A percentile compares a stretch with the other conserved stretches of the same genome.
Evolutionary conservation across 768 basidiomycete species (phyloP).

Genomic region (Lentinula sp.): DNA sequence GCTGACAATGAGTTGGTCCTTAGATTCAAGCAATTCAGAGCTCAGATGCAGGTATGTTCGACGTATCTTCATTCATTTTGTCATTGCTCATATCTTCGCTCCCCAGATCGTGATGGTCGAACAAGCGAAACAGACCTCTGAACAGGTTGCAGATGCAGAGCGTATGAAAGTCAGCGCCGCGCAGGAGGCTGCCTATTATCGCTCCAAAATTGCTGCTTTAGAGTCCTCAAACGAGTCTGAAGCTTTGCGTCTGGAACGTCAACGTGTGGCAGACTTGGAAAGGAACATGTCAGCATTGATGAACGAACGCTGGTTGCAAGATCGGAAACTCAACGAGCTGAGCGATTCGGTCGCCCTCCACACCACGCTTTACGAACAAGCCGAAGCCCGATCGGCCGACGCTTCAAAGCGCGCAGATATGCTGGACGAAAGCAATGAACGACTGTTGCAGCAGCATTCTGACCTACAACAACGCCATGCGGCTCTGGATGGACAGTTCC

Average conservation of each 20-base stretch:
- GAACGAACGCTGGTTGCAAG: conserved; percentile 57
- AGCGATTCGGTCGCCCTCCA: conserved; percentile 70
- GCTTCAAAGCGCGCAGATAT: conserved; percentile 70
- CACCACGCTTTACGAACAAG: conserved; percentile 70
- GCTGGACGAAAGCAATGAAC: conserved; percentile 63
- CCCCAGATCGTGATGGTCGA: conserved; percentile 61
- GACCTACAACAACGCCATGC: conserved; percentile 64
- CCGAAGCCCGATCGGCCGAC: conserved; percentile 72
- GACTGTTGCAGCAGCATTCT: conserved; percentile 55
- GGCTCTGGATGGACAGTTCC: conserved; percentile 53
- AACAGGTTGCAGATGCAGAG: conserved; percentile 75
- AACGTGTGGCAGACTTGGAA: conserved; percentile 73
- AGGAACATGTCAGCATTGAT: conserved; percentile 55
- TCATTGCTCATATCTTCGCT: conserved; percentile 4
- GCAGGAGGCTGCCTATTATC: conserved; percentile 94
- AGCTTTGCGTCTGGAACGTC: conserved; percentile 64
- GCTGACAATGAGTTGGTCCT: conserved; percentile 67
- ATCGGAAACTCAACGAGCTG: conserved; percentile 68
- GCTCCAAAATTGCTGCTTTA: conserved; percentile 86
- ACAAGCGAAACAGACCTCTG: conserved; percentile 73
- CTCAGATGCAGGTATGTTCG: conserved; percentile 71
- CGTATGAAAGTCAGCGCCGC: conserved; percentile 69
- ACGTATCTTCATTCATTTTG: conserved; percentile 7
- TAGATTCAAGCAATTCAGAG: conserved; percentile 83
- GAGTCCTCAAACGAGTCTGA: conserved; percentile 68